Base-by-base conservation (phyloP, 2,329 filamentous ascomycete species). In the Setomelanomma holmii region DNA sequence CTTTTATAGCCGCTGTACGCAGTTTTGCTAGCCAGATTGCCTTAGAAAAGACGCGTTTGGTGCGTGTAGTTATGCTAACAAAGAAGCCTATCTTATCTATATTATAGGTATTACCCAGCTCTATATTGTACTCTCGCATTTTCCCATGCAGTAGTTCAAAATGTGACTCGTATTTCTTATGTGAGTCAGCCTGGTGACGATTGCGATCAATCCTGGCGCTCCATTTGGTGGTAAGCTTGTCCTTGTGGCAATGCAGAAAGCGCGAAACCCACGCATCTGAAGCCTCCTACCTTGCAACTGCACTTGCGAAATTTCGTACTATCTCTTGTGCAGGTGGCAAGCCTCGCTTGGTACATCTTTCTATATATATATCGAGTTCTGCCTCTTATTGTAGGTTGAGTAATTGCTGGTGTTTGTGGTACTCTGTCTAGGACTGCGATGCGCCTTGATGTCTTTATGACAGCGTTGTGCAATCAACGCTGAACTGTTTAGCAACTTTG, bases 111-210 rank as follows among this genome's bases (percentile, higher is more conserved):
- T n/a, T 23, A 3, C 34, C n/a, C 30, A 16, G 11, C 20, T 43
- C 20, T 38, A 43, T 24, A 10, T 51, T 23, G 20, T 51, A 45
- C 20, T 51, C 20, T 1, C 12, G 11, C 12, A 51, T 40, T 30
- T 51, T 51, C 7, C 7, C 1, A 22, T 45, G 23, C n/a, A 51
- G 22, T 10, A 45, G 12, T 3, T 40, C 4, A 39, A 49, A 49
- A 30, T 49, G 43, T 20, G 22, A 5, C 14, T 49, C 34, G 40
- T 49, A 49, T n/a, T 43, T 49, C 3, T 40, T 7, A 20, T 11
- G 7, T 10, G 46, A 43, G 22, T 49, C 46, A 22, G 46, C 46
- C 39, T 49, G 17, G 52, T 51, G 42, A 23, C 43, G 43, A 35
- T 39, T 35, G 16, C 33, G 23, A 35, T 55, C 48, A 19, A 51